Conservation (phyloP, 805 yeast species). For the Candida ascalaphidarum region DNA sequence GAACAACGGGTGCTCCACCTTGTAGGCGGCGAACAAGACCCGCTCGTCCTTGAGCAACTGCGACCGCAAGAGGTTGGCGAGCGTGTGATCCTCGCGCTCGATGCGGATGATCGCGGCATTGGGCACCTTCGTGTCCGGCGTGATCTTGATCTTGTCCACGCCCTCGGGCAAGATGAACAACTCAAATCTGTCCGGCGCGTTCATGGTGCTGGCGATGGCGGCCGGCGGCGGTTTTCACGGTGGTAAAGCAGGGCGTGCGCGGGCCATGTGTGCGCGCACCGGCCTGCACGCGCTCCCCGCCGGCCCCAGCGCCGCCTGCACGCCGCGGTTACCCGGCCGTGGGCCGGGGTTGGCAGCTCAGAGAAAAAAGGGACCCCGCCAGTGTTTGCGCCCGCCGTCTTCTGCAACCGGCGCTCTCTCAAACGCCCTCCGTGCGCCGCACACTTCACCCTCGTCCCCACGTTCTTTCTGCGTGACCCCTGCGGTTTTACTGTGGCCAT, state of each 20-base stretch:
- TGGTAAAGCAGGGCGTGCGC: not conserved
- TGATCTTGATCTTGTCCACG: conserved; percentile 77
- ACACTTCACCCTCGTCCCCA: too few relatives aligned
- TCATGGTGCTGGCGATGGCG: conserved; percentile 43
- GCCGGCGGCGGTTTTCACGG: not conserved
- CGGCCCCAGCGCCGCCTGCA: not conserved
- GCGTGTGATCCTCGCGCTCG: conserved; percentile 96
- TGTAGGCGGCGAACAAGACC: conserved; percentile 95
- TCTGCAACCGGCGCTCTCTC: too few relatives aligned
- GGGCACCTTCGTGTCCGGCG: conserved; percentile 92
- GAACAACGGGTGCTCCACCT: conserved; percentile 95
- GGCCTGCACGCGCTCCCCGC: not conserved
- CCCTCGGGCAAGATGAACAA: conserved; percentile 96
- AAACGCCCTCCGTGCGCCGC: too few relatives aligned
- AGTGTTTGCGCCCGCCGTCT: too few relatives aligned
- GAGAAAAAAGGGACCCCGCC: too few relatives aligned
- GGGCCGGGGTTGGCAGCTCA: too few relatives aligned
- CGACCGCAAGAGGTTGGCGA: conserved; percentile 82
- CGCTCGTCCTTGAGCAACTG: conserved; percentile 79
- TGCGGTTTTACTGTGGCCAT: conserved; percentile 8
- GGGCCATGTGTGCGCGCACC: not conserved
- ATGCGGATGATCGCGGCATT: conserved; percentile 89
- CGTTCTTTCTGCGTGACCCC: too few relatives aligned
- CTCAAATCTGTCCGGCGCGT: conserved; percentile 99
- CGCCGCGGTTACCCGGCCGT: not conserved